A percentile compares a stretch with the other conserved stretches of the same genome.
phyloP scores from a whole-genome alignment of 768 basidiomycete genomes.

The Cubamyces sp. region DNA sequence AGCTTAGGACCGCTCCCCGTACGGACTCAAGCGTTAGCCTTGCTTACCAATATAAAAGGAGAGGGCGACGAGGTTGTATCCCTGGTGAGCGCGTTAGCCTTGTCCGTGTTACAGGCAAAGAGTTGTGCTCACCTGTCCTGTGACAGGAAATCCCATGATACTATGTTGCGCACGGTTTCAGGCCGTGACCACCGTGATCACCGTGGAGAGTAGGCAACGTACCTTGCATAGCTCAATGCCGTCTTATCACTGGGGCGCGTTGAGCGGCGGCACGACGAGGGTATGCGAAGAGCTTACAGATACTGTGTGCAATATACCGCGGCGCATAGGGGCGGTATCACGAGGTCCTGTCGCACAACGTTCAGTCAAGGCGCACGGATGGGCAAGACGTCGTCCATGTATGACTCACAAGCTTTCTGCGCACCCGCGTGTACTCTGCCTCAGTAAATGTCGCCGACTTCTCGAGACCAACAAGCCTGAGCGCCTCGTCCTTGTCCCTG shows the following conservation, averaged over 20 bases:
- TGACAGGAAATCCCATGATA: slow-evolving; percentile 70
- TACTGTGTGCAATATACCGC: slow-evolving; percentile 73
- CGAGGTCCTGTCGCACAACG: slow-evolving; percentile 42
- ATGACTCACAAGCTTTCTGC: slow-evolving; percentile 57
- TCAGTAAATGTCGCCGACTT: slow-evolving; percentile 57
- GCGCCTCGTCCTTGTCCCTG: slow-evolving; percentile 58
- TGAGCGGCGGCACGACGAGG: neutral
- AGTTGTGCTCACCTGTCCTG: slow-evolving; percentile 49
- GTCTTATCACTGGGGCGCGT: slow-evolving; percentile 60
- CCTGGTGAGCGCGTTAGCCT: slow-evolving; percentile 35
- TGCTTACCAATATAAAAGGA: slow-evolving; percentile 62
- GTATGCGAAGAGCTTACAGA: slow-evolving; percentile 45
- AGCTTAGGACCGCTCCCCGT: neutral
- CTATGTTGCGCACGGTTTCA: slow-evolving; percentile 33
- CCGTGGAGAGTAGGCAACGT: neutral
- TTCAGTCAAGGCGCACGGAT: neutral
- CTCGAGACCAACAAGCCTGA: slow-evolving; percentile 60
- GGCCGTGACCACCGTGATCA: neutral
- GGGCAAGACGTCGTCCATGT: neutral
- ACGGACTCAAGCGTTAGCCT: neutral
- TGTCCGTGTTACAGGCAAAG: neutral
- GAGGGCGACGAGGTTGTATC: slow-evolving; percentile 68
- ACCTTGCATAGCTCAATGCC: slow-evolving; percentile 70
- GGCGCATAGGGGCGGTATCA: slow-evolving; percentile 60
- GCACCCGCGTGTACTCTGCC: slow-evolving; percentile 59